phyloP scores from a whole-genome alignment of 306 rosid genomes.

The Fragaria vesca region DNA sequence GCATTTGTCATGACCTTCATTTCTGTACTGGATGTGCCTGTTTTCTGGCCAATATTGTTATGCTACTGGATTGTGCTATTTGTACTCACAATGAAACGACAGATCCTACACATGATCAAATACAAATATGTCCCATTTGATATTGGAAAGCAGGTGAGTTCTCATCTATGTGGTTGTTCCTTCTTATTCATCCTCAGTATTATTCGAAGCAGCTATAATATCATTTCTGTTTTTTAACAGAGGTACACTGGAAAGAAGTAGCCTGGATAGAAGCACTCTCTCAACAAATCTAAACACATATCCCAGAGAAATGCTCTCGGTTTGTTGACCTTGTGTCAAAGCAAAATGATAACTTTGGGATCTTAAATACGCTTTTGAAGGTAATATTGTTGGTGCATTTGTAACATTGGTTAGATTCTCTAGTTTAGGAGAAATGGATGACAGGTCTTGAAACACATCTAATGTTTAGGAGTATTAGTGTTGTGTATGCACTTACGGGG shows the following conservation, averaged over 20 bases:
- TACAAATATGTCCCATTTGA: constrained; percentile 61
- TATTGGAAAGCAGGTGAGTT: constrained; percentile 58
- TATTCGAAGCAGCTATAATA: background rate
- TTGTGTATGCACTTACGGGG: background rate
- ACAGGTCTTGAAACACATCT: constrained; percentile 4
- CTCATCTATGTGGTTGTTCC: background rate
- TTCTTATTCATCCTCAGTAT: background rate
- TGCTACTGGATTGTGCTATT: constrained; percentile 70
- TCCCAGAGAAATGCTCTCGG: background rate
- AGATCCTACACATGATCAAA: constrained; percentile 71
- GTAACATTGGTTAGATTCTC: constrained; percentile 18
- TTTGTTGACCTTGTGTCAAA: background rate
- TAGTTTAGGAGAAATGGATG: constrained; percentile 17
- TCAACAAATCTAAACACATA: background rate
- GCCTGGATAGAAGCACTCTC: background rate
- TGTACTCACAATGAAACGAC: constrained; percentile 74
- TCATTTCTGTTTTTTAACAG: background rate
- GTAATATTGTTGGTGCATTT: background rate
- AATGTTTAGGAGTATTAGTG: background rate
- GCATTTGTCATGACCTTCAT: constrained; percentile 63
- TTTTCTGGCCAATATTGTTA: constrained; percentile 72
- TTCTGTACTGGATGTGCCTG: constrained; percentile 63
- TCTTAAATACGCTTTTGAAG: constrained; percentile 7
- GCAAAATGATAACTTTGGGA: background rate
- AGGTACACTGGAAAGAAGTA: constrained; percentile 23